Evolutionary conservation across 73 alveolate genomes (phyloP), one percentile per base, ranked within the genome.

Genomic region (Blepharisma japonicum): DNA sequence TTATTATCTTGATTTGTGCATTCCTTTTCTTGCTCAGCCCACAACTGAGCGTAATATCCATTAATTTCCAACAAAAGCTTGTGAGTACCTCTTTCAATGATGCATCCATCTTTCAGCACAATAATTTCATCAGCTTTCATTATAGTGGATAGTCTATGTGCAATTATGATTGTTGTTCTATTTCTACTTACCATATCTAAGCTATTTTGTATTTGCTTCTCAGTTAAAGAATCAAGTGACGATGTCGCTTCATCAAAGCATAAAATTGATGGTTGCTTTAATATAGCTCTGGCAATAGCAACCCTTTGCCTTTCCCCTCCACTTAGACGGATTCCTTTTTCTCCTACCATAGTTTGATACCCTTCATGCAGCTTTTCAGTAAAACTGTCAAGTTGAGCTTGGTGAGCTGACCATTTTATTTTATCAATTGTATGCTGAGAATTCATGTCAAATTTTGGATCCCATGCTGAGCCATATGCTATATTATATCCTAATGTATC

Each of bases 261-360:
- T 78, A 89, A 81, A 55, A 92, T 92, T 50, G 82, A 82, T 18
- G 93, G 61, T 21, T 86, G 55, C 68, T 89, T 89, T 78, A 92
- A 55, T 46, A 92, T 81, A 7, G 98, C 98, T 83, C 98, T 89
- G 18, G 98, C 98, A 50, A 92, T 92, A 1, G 96, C 98, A 6
- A 92, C 89, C 71, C 94, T 84, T 80, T 87, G 88, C 39, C 81
- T 77, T 79, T 87, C 86, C 6, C 86, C 86, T 38, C 86, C 86
- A 6, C 71, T 39, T 27, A 79, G 68, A 6, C 66, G 66, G 2
- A 74, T 68, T 7, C 87, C 87, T 74, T 68, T 74, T 71, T 80
- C 87, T 77, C 87, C 87, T 8, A 80, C 87, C 6, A 49, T 7
- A 45, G 83, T 74, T 21, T 71, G 11, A 20, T 68, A 74, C 14